A percentile compares a stretch with the other conserved stretches of the same genome.
Evolutionary conservation across 1,284 basidiomycete genomes (phyloP).

Genomic region (Apiotrichum mycotoxinovorans): DNA sequence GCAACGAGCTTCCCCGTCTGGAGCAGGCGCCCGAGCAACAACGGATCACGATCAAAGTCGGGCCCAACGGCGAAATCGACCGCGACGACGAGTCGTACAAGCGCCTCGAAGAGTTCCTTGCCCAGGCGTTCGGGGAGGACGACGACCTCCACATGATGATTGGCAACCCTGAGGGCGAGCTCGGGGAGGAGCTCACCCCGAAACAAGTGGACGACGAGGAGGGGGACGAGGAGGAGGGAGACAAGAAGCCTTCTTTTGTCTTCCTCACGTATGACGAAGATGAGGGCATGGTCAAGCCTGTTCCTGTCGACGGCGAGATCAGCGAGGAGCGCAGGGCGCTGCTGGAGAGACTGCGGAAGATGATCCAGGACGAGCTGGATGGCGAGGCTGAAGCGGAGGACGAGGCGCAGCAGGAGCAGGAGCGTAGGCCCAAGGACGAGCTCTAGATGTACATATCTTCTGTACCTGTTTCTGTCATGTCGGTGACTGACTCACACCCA

Average conservation of each 20-base stretch:
- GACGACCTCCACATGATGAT: background rate
- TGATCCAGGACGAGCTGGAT: background rate
- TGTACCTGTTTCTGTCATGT: background rate
- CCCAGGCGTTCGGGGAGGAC: slow-evolving; percentile 1
- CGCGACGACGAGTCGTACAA: background rate
- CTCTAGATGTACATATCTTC: background rate
- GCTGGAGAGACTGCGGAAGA: background rate
- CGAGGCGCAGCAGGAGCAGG: background rate
- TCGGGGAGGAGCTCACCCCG: slow-evolving; percentile 4
- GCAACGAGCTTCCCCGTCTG: background rate
- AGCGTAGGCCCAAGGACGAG: background rate
- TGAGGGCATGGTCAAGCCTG: background rate
- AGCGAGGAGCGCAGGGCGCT: background rate
- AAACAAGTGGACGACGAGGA: background rate
- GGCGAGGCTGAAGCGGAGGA: background rate
- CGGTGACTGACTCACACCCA: background rate
- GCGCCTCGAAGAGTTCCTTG: slow-evolving; percentile 1
- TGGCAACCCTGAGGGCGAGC: background rate
- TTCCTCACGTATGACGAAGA: background rate
- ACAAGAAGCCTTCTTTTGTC: background rate
- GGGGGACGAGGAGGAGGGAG: background rate
- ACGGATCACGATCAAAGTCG: background rate
- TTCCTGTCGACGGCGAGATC: background rate
- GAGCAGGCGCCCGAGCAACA: background rate
- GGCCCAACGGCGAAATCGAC: background rate